Evolutionary conservation across 179 eudicot species (phyloP).

Genomic region (Silene noctiflora): DNA sequence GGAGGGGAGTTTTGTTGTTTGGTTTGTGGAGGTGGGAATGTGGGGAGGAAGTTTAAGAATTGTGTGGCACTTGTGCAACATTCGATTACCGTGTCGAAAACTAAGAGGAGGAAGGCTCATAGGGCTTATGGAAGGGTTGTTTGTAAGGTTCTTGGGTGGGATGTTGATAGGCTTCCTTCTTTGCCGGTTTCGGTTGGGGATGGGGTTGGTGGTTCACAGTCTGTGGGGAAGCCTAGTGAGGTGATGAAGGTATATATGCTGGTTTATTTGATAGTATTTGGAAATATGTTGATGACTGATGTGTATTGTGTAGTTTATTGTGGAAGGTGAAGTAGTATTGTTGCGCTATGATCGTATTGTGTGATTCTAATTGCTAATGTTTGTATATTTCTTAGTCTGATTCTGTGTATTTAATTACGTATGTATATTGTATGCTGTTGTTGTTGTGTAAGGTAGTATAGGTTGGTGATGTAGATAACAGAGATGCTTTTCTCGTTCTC

Average conservation of each 20-base stretch:
- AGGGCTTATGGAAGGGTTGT: constrained; percentile 59
- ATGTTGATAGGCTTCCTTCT: constrained; percentile 50
- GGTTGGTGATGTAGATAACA: no score
- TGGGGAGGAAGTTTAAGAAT: constrained; percentile 56
- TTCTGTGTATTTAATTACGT: no score
- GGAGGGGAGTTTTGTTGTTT: constrained; percentile 68
- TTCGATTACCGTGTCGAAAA: constrained; percentile 53
- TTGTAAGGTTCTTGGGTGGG: constrained; percentile 89
- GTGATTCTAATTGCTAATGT: not conserved
- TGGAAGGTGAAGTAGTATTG: not conserved
- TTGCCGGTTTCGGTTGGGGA: constrained; percentile 6
- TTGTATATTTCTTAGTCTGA: no score
- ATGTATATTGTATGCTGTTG: no score
- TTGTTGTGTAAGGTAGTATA: no score
- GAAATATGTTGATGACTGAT: not conserved
- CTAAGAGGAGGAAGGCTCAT: constrained; percentile 72
- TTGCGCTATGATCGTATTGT: not conserved
- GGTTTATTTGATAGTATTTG: not conserved
- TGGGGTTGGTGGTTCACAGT: constrained; percentile 8
- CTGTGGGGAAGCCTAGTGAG: constrained; percentile 24
- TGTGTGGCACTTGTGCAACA: constrained; percentile 78
- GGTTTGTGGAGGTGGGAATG: constrained; percentile 54
- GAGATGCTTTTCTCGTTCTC: not conserved
- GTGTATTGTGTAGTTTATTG: not conserved
- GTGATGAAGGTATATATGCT: constrained; percentile 28